phyloP scores from a whole-genome alignment of 768 basidiomycete species.

The Royoungia palumana region DNA sequence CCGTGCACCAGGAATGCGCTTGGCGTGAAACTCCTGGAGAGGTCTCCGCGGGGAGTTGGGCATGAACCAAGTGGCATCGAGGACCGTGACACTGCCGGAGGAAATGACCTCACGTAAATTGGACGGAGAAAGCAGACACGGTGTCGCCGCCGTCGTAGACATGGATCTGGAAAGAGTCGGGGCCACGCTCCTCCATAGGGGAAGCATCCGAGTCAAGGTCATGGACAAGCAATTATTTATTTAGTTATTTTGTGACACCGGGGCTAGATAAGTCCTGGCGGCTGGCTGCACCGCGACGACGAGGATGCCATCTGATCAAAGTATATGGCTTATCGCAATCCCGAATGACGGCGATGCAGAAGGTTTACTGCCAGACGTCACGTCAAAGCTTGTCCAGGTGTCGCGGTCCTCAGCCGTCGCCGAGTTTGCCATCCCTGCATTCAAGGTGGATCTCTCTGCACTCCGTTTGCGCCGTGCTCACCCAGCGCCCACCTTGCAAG shows the following conservation, averaged over 20 bases:
- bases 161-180: slow-evolving; percentile 28
- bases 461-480: slow-evolving; percentile 6
- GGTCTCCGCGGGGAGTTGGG: slow-evolving; percentile 76
- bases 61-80: slow-evolving; percentile 94
- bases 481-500: slow-evolving; percentile 38
- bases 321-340: slow-evolving; percentile 88
- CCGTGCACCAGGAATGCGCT: slow-evolving; percentile 66
- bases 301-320: slow-evolving; percentile 93
- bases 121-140: slow-evolving; percentile 52
- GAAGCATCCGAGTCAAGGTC: slow-evolving; percentile 1
- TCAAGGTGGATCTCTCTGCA: slow-evolving; percentile 66
- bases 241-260: slow-evolving; percentile 12
- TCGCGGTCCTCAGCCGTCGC: slow-evolving; percentile 56
- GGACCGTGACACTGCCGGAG: slow-evolving; percentile 36
- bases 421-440: slow-evolving; percentile 72
- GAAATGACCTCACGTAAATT: slow-evolving; percentile 40
- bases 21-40: slow-evolving; percentile 60
- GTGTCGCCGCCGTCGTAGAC: slow-evolving; percentile 38
- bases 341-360: slow-evolving; percentile 86
- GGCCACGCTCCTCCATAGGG: slow-evolving; percentile 5
- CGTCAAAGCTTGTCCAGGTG: slow-evolving; percentile 57
- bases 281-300: background rate
- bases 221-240: slow-evolving; percentile 5
- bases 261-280: slow-evolving; percentile 1
- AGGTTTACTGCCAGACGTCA: slow-evolving; percentile 62